These are phyloP conservation scores for Thermomucor indicae-seudaticae DNA, from an alignment of 371 early-diverging fungal species.

Conservation along the genomic window DNA sequence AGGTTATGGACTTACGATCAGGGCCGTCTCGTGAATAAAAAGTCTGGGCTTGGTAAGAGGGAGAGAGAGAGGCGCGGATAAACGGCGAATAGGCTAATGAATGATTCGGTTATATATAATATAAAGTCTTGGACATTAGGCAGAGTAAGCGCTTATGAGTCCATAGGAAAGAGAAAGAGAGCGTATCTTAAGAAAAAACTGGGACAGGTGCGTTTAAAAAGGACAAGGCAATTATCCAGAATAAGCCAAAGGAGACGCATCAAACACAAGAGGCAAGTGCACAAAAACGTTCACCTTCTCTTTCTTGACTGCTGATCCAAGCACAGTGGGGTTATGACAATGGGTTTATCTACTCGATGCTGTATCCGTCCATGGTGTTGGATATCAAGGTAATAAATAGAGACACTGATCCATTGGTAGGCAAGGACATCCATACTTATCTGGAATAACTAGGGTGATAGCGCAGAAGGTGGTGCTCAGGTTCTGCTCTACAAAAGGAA, in stretches of 20 bases:
- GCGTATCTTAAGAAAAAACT: background rate
- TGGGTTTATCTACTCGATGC: constrained; percentile 39
- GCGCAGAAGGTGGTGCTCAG: constrained; percentile 40
- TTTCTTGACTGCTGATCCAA: background rate
- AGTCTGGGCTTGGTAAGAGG: constrained; percentile 42
- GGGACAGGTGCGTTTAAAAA: constrained; percentile 40
- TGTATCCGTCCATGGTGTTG: constrained; percentile 40
- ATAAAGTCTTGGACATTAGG: constrained; percentile 32
- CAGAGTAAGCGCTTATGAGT: constrained; percentile 21
- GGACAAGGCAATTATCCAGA: constrained; percentile 43
- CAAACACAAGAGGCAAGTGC: constrained; percentile 38
- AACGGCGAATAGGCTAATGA: background rate
- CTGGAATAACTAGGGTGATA: constrained; percentile 27
- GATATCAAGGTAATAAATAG: constrained; percentile 42
- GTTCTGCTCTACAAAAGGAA: constrained; percentile 43
- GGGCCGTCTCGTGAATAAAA: constrained; percentile 41
- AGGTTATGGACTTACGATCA: constrained; percentile 41
- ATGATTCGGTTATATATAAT: background rate
- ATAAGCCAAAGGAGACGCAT: constrained; percentile 29
- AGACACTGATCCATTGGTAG: background rate
- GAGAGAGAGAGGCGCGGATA: background rate
- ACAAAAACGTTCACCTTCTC: background rate
- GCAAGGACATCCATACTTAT: background rate
- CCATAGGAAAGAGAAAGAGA: background rate
- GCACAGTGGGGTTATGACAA: constrained; percentile 39